A percentile compares a stretch with the other conserved stretches of the same genome.
phyloP scores from a whole-genome alignment of 305 asterid genomes.

The Fraxinus paxiana region DNA sequence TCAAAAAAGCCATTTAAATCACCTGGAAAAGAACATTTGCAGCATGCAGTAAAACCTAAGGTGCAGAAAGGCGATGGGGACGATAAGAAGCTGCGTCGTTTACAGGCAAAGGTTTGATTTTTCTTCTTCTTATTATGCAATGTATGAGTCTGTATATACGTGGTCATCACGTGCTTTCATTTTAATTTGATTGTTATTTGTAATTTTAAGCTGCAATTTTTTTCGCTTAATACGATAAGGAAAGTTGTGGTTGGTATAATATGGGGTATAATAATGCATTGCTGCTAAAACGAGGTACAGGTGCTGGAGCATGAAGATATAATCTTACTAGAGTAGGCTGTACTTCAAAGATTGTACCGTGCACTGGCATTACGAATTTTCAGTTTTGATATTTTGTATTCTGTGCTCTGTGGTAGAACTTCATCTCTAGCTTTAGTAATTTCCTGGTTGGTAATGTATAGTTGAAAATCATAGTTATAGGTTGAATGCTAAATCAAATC shows the following conservation, averaged over 20 bases:
- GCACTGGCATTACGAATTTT: background rate
- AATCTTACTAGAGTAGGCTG: background rate
- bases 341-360: background rate
- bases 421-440: background rate
- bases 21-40: slow-evolving; percentile 26
- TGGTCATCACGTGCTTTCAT: background rate
- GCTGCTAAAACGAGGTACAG: background rate
- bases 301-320: background rate
- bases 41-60: slow-evolving; percentile 22
- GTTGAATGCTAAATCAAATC: background rate
- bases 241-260: background rate
- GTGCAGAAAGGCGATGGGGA: slow-evolving; percentile 35
- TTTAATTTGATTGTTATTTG: background rate
- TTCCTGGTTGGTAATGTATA: background rate
- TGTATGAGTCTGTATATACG: background rate
- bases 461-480: background rate
- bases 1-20: slow-evolving; percentile 37
- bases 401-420: background rate
- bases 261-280: background rate
- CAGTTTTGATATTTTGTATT: background rate
- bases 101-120: slow-evolving; percentile 56
- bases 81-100: slow-evolving; percentile 52
- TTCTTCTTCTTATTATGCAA: background rate
- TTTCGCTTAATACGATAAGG: background rate
- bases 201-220: background rate